Percentiles rank a stretch among this genome's conserved stretches.
These are phyloP conservation scores for Senna tora DNA, from an alignment of 306 rosid genomes.

Conservation along the genomic window DNA sequence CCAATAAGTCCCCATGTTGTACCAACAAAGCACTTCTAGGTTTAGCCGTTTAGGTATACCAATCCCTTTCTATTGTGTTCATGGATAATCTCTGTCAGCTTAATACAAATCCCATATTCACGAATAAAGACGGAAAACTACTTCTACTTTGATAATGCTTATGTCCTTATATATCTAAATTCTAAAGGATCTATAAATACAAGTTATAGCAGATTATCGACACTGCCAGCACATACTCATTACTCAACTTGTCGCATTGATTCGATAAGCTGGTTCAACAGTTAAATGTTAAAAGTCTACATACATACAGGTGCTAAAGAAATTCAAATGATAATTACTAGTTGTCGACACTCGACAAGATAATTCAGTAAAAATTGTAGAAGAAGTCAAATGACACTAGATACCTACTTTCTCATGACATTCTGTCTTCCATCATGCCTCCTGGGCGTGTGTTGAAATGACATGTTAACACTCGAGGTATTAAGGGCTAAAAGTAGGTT, in stretches of 20 bases:
- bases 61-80: not conserved
- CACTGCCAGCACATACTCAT: not conserved
- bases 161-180: not conserved
- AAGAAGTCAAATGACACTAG: slow-evolving; percentile 5
- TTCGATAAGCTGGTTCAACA: slow-evolving; percentile 9
- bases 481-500: not conserved
- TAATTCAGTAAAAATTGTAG: not conserved
- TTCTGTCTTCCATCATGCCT: not conserved
- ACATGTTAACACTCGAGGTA: not conserved
- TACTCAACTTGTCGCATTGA: slow-evolving; percentile 16
- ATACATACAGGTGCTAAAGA: not conserved
- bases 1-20: not conserved
- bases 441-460: not conserved
- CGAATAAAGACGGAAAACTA: not conserved
- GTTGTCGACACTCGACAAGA: not conserved
- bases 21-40: not conserved
- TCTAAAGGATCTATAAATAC: slow-evolving; percentile 10
- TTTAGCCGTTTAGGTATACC: not conserved
- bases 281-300: not conserved
- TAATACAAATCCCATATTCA: not conserved
- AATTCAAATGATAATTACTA: not conserved
- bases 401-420: slow-evolving; percentile 24
- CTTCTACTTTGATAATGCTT: not conserved
- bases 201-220: not conserved
- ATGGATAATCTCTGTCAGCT: not conserved